These are phyloP conservation scores for Chrysochromulina tobinii DNA, from an alignment of 78 protist genomes.

Conservation along the genomic window DNA sequence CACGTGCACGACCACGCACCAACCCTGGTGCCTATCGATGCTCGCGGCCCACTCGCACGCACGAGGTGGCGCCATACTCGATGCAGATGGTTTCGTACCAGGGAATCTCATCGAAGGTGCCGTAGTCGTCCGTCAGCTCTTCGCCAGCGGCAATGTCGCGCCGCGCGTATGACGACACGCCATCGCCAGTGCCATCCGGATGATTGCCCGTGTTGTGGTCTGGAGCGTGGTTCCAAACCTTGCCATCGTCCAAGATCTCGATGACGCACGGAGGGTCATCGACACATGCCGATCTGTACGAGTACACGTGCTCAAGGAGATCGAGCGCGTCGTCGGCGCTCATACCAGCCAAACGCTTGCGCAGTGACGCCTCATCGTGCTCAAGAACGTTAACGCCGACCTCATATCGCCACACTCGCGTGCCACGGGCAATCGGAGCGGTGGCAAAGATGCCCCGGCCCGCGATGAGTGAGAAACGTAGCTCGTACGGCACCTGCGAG, in stretches of 20 bases:
- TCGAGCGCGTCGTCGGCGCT: neutral
- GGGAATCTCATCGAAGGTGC: neutral
- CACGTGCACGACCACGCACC: too few species aligned
- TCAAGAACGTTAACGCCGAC: neutral
- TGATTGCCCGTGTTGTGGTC: neutral
- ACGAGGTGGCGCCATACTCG: neutral
- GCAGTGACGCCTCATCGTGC: neutral
- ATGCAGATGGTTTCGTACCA: neutral
- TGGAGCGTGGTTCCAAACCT: constrained; percentile 17
- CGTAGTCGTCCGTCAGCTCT: constrained; percentile 28
- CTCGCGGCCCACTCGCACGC: neutral
- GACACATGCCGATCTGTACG: neutral
- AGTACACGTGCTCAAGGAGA: neutral
- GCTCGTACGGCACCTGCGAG: neutral
- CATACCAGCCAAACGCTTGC: neutral
- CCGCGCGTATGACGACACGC: neutral
- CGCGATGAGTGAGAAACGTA: neutral
- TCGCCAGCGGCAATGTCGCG: neutral
- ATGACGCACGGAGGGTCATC: too few species aligned
- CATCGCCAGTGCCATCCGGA: neutral
- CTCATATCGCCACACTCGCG: neutral
- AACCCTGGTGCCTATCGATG: too few species aligned
- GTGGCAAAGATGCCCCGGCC: neutral
- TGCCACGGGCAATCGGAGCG: neutral
- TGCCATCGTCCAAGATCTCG: constrained; percentile 2